A percentile compares a stretch with the other conserved stretches of the same genome.
Evolutionary conservation across 2,329 filamentous ascomycete species (phyloP).

Genomic region (Corniculantispora saksenae): DNA sequence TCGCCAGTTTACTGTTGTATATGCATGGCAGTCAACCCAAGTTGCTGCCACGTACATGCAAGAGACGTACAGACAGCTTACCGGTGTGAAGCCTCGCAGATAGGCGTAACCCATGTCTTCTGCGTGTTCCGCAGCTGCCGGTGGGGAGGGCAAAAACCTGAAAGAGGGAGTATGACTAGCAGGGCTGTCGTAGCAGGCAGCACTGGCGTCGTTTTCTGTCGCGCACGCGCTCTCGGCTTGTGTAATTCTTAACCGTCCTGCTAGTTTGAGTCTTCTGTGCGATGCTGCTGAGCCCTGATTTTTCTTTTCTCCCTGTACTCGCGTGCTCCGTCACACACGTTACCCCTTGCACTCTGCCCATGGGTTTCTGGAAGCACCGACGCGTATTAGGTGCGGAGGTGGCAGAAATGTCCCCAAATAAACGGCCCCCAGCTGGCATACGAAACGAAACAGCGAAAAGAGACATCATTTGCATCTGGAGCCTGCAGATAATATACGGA

Average conservation of each 20-base stretch:
- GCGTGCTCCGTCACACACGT: not conserved
- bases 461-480: too few relatives aligned
- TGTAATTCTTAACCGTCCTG: not conserved
- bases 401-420: too few relatives aligned
- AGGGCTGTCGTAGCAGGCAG: too few relatives aligned
- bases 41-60: not conserved
- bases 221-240: not conserved
- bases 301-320: not conserved
- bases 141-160: not conserved
- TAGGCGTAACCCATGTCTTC: not conserved
- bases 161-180: too few relatives aligned
- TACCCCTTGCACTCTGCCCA: too few relatives aligned
- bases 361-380: too few relatives aligned
- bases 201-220: too few relatives aligned
- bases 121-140: slow-evolving; percentile 1
- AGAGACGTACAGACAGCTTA: not conserved
- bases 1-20: not conserved
- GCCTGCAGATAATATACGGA: too few relatives aligned
- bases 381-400: too few relatives aligned
- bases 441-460: too few relatives aligned
- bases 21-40: not conserved
- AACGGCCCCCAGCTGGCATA: too few relatives aligned
- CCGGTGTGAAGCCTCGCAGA: not conserved
- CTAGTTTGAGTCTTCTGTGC: not conserved
- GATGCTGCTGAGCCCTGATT: not conserved